A percentile compares a stretch with the other conserved stretches of the same genome.
Conservation (phyloP, 1,139 yeast genomes). For the Hemisphaericaspora subhashii region DNA sequence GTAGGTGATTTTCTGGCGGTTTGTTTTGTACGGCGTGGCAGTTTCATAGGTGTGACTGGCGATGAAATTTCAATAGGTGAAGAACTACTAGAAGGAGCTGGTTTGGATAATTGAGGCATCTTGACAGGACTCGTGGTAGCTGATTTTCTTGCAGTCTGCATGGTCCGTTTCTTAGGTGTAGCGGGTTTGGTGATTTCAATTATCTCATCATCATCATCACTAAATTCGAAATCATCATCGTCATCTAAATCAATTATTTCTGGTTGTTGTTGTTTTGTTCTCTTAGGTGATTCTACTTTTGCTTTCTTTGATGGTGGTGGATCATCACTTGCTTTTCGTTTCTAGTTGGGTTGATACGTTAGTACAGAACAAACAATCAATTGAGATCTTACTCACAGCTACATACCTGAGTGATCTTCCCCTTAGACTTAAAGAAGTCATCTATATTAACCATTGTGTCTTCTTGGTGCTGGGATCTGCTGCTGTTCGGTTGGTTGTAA, state of each 20-base stretch:
- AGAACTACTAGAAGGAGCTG: too few species aligned
- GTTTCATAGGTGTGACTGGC: constrained; percentile 9
- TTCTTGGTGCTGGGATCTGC: too few species aligned
- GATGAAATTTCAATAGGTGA: constrained; percentile 11
- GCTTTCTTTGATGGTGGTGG: constrained; percentile 6
- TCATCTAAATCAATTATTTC: constrained; percentile 22
- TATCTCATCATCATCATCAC: constrained; percentile 16
- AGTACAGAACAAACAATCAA: too few species aligned
- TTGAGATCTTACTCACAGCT: not conserved
- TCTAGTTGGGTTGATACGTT: constrained; percentile 6
- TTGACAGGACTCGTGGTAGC: too few species aligned
- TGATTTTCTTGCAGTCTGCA: constrained; percentile 3
- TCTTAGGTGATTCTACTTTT: constrained; percentile 6
- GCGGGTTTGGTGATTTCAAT: constrained; percentile 4
- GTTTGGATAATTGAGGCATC: too few species aligned
- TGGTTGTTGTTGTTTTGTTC: constrained; percentile 5
- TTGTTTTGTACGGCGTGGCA: constrained; percentile 10
- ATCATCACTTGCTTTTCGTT: constrained; percentile 9
- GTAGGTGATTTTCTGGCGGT: constrained; percentile 6
- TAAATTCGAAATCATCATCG: constrained; percentile 20
- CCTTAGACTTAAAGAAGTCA: constrained; percentile 10
- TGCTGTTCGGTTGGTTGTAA: too few species aligned
- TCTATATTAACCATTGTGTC: constrained; percentile 11
- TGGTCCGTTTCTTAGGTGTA: constrained; percentile 5
- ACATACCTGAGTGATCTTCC: constrained; percentile 7